Percentiles rank a stretch among this genome's conserved stretches.
These are phyloP conservation scores for Periglandula ipomoeae DNA, from an alignment of 2,329 filamentous ascomycete species.

Conservation along the genomic window DNA sequence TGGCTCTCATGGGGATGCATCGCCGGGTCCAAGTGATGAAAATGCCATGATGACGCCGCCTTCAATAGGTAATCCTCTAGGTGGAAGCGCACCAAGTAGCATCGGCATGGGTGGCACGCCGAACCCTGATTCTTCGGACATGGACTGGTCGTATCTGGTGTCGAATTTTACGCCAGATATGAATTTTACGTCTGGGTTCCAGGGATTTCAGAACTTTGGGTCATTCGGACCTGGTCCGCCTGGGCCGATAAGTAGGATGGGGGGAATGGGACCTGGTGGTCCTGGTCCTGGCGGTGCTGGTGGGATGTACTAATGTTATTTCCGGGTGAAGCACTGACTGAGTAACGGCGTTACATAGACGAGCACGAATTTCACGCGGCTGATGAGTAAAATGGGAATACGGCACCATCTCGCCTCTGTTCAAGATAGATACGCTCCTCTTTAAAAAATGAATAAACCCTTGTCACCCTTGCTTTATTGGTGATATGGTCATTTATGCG, in stretches of 20 bases:
- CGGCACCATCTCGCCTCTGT: background rate
- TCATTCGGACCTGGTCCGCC: slow-evolving; percentile 10
- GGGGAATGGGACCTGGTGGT: slow-evolving; percentile 9
- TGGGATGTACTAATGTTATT: slow-evolving; percentile 5
- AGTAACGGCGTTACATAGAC: too few relatives aligned
- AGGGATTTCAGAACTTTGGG: slow-evolving; percentile 20
- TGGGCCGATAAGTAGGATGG: slow-evolving; percentile 11
- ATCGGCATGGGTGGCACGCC: slow-evolving; percentile 11
- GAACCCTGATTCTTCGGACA: slow-evolving; percentile 24
- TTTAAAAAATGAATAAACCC: too few relatives aligned
- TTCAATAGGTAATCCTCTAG: slow-evolving; percentile 8
- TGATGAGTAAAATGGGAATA: background rate
- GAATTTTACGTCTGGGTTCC: slow-evolving; percentile 15
- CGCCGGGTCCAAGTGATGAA: background rate
- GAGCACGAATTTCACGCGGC: background rate
- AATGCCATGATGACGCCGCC: slow-evolving; percentile 22
- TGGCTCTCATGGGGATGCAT: background rate
- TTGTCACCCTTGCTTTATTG: too few relatives aligned
- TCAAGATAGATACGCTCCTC: background rate
- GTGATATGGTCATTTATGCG: too few relatives aligned
- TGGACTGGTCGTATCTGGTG: slow-evolving; percentile 42
- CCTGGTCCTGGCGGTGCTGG: slow-evolving; percentile 8
- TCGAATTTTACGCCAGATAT: slow-evolving; percentile 29
- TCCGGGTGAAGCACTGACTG: too few relatives aligned
- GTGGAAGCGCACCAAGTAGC: slow-evolving; percentile 9